These are phyloP conservation scores for Spatholobus suberectus DNA, from an alignment of 306 rosid species.

Conservation along the genomic window DNA sequence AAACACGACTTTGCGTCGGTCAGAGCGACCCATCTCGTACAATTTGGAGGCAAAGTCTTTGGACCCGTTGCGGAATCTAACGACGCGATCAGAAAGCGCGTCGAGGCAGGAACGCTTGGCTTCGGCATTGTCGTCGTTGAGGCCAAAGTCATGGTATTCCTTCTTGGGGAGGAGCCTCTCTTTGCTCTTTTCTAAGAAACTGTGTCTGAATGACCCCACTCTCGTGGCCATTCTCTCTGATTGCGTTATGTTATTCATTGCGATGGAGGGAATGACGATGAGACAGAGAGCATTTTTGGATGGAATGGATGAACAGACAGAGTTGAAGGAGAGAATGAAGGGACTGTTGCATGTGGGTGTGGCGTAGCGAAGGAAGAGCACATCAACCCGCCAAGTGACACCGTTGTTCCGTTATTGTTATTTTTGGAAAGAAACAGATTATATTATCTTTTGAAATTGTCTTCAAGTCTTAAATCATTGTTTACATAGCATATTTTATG, in stretches of 20 bases:
- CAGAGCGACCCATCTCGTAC: constrained; percentile 70
- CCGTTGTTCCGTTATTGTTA: constrained; percentile 6
- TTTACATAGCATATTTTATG: no score
- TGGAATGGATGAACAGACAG: not conserved
- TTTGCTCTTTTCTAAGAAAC: constrained; percentile 65
- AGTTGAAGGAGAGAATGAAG: constrained; percentile 33
- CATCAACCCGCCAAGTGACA: constrained; percentile 31
- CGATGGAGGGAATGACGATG: not conserved
- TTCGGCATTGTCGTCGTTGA: constrained; percentile 11
- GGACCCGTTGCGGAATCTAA: constrained; percentile 22
- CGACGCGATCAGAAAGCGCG: constrained; percentile 49
- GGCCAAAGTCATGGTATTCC: constrained; percentile 49
- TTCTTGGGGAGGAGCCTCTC: constrained; percentile 59
- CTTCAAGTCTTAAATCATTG: not conserved
- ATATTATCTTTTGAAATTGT: constrained; percentile 23
- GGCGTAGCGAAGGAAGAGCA: constrained; percentile 20
- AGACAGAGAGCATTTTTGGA: not conserved
- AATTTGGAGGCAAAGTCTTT: constrained; percentile 31
- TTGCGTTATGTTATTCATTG: not conserved
- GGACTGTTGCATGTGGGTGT: constrained; percentile 3
- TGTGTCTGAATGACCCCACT: constrained; percentile 64
- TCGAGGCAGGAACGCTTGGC: constrained; percentile 41
- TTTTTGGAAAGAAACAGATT: not conserved
- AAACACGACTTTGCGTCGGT: constrained; percentile 64
- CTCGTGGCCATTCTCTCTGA: constrained; percentile 38